These are phyloP conservation scores for Caloboletus inedulis DNA, from an alignment of 1,284 basidiomycete genomes.

Conservation along the genomic window DNA sequence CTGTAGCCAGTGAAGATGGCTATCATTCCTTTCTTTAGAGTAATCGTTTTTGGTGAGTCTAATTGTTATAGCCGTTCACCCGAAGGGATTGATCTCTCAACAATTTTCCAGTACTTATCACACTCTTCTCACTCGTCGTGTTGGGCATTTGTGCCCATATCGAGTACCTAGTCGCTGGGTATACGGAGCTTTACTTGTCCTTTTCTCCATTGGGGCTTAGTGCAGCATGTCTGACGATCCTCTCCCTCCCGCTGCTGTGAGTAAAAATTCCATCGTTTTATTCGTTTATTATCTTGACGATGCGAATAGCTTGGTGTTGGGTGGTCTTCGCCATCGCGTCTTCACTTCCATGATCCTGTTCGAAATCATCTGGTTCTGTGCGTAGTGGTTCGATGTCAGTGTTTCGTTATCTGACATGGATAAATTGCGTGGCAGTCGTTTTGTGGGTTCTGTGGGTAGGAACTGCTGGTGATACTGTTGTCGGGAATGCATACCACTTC, in stretches of 20 bases:
- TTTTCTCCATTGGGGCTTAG: slow-evolving; percentile 22
- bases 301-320: slow-evolving; percentile 17
- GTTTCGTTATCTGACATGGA: not conserved
- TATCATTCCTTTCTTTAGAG: slow-evolving; percentile 25
- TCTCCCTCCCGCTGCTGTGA: slow-evolving; percentile 28
- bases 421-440: slow-evolving; percentile 12
- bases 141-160: slow-evolving; percentile 24
- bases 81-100: not conserved
- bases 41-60: slow-evolving; percentile 23
- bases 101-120: slow-evolving; percentile 10
- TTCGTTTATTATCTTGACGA: not conserved
- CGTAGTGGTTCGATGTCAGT: not conserved
- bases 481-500: slow-evolving; percentile 6
- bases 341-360: slow-evolving; percentile 26
- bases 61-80: not conserved
- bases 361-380: slow-evolving; percentile 28
- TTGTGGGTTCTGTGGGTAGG: slow-evolving; percentile 26
- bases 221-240: slow-evolving; percentile 12
- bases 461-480: slow-evolving; percentile 13
- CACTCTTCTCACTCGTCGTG: slow-evolving; percentile 19
- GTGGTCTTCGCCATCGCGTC: slow-evolving; percentile 1
- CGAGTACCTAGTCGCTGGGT: slow-evolving; percentile 8
- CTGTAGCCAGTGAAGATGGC: slow-evolving; percentile 17
- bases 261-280: not conserved
- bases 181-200: not conserved